Evolutionary conservation across 2,329 filamentous ascomycete species (phyloP).

Genomic region (Monilinia fructigena): DNA sequence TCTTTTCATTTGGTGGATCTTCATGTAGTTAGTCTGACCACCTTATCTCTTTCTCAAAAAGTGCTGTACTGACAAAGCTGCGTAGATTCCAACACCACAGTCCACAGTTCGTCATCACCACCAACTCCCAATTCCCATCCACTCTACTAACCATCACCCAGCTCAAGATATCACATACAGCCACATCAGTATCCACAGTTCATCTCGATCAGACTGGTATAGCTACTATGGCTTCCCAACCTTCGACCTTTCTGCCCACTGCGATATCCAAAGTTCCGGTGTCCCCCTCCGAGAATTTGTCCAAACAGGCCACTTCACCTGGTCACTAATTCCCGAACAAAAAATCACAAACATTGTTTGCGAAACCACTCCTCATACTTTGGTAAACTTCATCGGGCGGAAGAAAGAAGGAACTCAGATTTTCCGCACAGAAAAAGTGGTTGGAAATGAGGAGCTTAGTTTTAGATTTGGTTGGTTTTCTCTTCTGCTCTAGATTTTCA

Average conservation of each 20-base stretch:
- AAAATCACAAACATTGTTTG: conserved; percentile 19
- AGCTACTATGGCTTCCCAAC: conserved; percentile 16
- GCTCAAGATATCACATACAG: conserved; percentile 16
- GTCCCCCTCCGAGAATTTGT: conserved; percentile 13
- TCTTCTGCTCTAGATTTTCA: not conserved
- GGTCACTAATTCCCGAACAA: conserved; percentile 15
- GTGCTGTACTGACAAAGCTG: not conserved
- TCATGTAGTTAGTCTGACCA: conserved; percentile 1
- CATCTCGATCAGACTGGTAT: conserved; percentile 10
- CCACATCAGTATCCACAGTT: conserved; percentile 13
- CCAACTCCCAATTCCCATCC: not conserved
- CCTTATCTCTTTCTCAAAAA: too few species aligned
- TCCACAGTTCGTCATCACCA: conserved; percentile 1
- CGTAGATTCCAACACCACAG: not conserved
- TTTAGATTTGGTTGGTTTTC: conserved; percentile 4
- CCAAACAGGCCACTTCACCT: conserved; percentile 12
- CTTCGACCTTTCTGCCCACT: conserved; percentile 9
- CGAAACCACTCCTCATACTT: conserved; percentile 6
- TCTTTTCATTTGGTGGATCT: conserved; percentile 16
- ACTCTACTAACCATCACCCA: not conserved
- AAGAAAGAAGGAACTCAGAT: not conserved
- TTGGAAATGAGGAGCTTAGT: not conserved
- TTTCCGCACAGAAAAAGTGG: conserved; percentile 6
- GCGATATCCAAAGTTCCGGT: conserved; percentile 11
- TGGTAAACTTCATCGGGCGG: conserved; percentile 9